These are phyloP conservation scores for Tuber borchii DNA, from an alignment of 495 filamentous ascomycete species.

Conservation along the genomic window DNA sequence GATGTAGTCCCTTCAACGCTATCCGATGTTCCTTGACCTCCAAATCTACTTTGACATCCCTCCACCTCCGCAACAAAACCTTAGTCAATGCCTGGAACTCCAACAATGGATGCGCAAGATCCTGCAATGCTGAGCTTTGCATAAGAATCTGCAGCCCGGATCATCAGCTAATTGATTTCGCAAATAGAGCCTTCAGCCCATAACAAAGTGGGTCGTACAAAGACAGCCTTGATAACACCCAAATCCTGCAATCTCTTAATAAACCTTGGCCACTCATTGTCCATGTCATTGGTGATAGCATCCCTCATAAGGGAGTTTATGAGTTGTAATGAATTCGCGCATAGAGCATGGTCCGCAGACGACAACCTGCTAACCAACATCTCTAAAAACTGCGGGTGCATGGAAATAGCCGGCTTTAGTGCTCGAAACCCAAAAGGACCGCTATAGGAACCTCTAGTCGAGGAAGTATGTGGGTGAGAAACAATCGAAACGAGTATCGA, in stretches of 20 bases:
- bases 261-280: slow-evolving; percentile 87
- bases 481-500: slow-evolving; percentile 90
- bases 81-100: slow-evolving; percentile 94
- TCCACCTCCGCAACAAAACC: slow-evolving; percentile 83
- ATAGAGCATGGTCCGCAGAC: slow-evolving; percentile 90
- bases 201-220: slow-evolving; percentile 43
- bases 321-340: slow-evolving; percentile 88
- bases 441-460: slow-evolving; percentile 43
- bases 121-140: slow-evolving; percentile 89
- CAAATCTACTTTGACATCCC: slow-evolving; percentile 72
- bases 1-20: slow-evolving; percentile 73
- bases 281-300: slow-evolving; percentile 69
- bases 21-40: slow-evolving; percentile 83
- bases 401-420: slow-evolving; percentile 81
- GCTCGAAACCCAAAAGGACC: slow-evolving; percentile 73
- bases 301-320: slow-evolving; percentile 95
- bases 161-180: slow-evolving; percentile 6
- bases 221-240: slow-evolving; percentile 87
- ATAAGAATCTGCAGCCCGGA: slow-evolving; percentile 56
- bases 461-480: slow-evolving; percentile 63
- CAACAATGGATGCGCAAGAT: slow-evolving; percentile 83
- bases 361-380: slow-evolving; percentile 84
- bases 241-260: slow-evolving; percentile 89
- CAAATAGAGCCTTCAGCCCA: not conserved
- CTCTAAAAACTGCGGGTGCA: slow-evolving; percentile 88